These are phyloP conservation scores for Plasmodium vivax DNA, from an alignment of 169 alveolate genomes.

Conservation along the genomic window DNA sequence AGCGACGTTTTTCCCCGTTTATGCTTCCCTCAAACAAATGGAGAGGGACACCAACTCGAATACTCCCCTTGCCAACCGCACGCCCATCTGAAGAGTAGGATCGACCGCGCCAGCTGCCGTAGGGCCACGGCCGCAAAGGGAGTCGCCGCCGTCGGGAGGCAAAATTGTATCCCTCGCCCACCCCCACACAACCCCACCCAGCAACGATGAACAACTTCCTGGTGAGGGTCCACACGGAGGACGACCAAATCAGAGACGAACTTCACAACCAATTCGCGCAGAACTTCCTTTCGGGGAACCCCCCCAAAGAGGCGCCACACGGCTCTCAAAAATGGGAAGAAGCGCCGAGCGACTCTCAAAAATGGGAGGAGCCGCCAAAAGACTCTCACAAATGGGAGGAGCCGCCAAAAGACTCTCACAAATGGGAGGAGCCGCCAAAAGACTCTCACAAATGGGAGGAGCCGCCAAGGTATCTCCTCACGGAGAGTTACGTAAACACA, in stretches of 20 bases:
- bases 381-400: not conserved
- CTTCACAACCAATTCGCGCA: not conserved
- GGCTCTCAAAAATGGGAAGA: not conserved
- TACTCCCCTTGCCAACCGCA: not conserved
- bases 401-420: not conserved
- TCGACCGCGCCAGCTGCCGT: not conserved
- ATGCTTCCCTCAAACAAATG: not conserved
- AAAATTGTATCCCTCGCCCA: not conserved
- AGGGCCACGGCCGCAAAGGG: not conserved
- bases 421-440: not conserved
- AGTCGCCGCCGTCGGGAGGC: not conserved
- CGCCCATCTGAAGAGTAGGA: not conserved
- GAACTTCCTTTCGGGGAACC: not conserved
- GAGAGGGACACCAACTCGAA: not conserved
- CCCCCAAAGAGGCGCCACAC: not conserved
- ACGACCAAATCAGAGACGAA: not conserved
- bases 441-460: not conserved
- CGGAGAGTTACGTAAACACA: constrained; percentile 24
- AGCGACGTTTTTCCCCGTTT: not conserved
- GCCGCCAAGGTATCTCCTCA: constrained; percentile 14
- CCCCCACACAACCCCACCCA: not conserved
- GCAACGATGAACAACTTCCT: constrained; percentile 19
- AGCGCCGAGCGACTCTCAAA: not conserved
- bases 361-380: not conserved
- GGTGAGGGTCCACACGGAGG: constrained; percentile 5